Evolutionary conservation across 176 grass and related monocot species (phyloP), one percentile per base, ranked within the genome.

Genomic region (Cenchrus americanus): DNA sequence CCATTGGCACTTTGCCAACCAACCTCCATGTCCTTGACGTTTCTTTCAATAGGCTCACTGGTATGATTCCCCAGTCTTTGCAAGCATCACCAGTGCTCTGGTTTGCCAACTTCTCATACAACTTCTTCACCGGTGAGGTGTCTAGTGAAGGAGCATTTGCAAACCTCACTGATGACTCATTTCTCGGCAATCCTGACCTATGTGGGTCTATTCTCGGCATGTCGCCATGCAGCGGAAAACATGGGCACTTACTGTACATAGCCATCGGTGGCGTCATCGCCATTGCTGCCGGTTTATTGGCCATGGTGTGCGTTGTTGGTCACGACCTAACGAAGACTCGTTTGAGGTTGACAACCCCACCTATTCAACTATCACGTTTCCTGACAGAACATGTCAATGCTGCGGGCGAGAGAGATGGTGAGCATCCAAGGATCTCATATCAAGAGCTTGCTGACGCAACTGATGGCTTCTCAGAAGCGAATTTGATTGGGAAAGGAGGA

Each of bases 371-470:
- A 13, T 54, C 59, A 65, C 70, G 21, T 83, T 75, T 53, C 30
- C 1, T 13, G 37, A 79, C 32, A 66, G 62, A 34, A 69, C 18
- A 55, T 1, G 57, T 37, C 40, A 85, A 71, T 52, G n/a, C 48
- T 11, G 49, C 32, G 4, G 80, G 77, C 22, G 48, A 88, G 75
- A 87, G 49, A 51, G 69, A 86, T 59, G 55, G 53, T 9, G 82
- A 92, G 59, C 72, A 95, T 59, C 86, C 88, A 69, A 85, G 90
- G 65, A 92, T 95, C 80, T 88, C 93, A 5, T 84, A 95, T 43
- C 75, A 83, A 24, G 85, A 92, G 84, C 90, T 95, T 17, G 44
- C 55, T 1, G 82, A 90, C n/a, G 90, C 88, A 55, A 95, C 93
- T 5, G 79, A 75, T 3, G 86, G 88, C 65, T 95, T 95, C 63